A percentile compares a stretch with the other conserved stretches of the same genome.
phyloP scores from a whole-genome alignment of 257 asterid species.

The Solanum corneliomulleri region DNA sequence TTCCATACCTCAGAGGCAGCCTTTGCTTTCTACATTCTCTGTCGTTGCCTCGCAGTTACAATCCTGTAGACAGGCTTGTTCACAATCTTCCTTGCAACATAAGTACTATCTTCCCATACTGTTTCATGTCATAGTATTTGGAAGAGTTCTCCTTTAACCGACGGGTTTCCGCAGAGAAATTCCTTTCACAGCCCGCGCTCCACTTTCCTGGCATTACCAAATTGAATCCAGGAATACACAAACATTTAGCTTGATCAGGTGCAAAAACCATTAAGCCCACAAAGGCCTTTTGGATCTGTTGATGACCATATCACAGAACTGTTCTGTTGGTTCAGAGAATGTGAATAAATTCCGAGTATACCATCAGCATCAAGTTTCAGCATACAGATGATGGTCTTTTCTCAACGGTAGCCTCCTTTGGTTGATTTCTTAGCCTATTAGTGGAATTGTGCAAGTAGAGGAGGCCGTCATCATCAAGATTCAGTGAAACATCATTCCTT shows the following conservation, averaged over 20 bases:
- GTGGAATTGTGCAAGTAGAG: constrained; percentile 34
- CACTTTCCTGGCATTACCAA: constrained; percentile 7
- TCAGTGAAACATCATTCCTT: constrained; percentile 16
- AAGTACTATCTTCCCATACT: constrained; percentile 20
- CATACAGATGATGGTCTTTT: constrained; percentile 10
- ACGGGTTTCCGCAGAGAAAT: constrained; percentile 4
- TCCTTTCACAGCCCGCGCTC: constrained; percentile 23
- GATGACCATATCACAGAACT: constrained; percentile 11
- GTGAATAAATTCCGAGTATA: constrained; percentile 26
- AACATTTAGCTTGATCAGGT: not conserved
- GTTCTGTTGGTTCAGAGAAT: constrained; percentile 1
- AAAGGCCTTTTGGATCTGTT: constrained; percentile 24
- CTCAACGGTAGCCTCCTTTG: constrained; percentile 9
- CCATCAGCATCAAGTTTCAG: constrained; percentile 36
- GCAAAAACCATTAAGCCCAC: constrained; percentile 41
- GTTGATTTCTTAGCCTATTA: not conserved
- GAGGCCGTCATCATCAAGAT: constrained; percentile 20
- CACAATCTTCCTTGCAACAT: constrained; percentile 16
- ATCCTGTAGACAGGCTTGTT: constrained; percentile 26
- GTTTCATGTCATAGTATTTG: not conserved
- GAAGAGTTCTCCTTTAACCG: not conserved
- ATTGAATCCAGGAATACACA: constrained; percentile 35
- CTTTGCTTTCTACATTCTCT: constrained; percentile 23
- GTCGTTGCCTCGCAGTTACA: constrained; percentile 37
- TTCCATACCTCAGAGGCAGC: constrained; percentile 41